Base-by-base conservation (phyloP, 768 basidiomycete species). In the Xerocomellus intermedius region DNA sequence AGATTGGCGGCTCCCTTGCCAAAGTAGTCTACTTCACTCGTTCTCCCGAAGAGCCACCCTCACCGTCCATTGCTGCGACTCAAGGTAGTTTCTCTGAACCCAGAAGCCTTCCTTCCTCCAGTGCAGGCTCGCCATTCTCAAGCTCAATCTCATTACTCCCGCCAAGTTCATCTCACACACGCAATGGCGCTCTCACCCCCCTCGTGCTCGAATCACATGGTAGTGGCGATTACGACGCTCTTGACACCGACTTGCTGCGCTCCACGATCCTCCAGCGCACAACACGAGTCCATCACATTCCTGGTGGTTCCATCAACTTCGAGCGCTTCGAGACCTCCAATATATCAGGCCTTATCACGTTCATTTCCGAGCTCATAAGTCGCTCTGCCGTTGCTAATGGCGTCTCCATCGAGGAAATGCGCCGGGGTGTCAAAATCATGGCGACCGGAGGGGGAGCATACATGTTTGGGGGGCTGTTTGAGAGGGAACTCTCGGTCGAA, bases 11-110 rank as follows among this genome's bases (percentile, higher is more conserved):
- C 41, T 97, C 95, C 13, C 77, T 99, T 14, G 96, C 95, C 57
- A 99, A 99, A 73, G 91, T 99, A 48, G 93, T 97, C 63, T 99
- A 98, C 75, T 98, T 98, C 73, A 98, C 96, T 42, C 89, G 97
- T 46, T 94, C 94, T 8, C 86, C 90, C 4, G 87, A 90, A 52
- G 88, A 89, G 4, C 87, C 88, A n/a, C 78, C 84, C 30, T 89
- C 91, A 8, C 89, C 91, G 8, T 85, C 87, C 13, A 67, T 85
- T 39, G 76, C 69, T 54, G 84, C 87, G 1, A 85, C 86, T 13
- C 73, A 72, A 21, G 86, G 84, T 16, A 83, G 80, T 38, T 78
- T 76, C 53, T 76, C 77, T 53, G 72, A 72, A n/a, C 68, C 67
- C 19, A 79, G 77, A 65, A 73, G 72, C 53, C 64, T 81, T 42